phyloP scores from a whole-genome alignment of 2,329 filamentous ascomycete species.

The Bipolaris victoriae region DNA sequence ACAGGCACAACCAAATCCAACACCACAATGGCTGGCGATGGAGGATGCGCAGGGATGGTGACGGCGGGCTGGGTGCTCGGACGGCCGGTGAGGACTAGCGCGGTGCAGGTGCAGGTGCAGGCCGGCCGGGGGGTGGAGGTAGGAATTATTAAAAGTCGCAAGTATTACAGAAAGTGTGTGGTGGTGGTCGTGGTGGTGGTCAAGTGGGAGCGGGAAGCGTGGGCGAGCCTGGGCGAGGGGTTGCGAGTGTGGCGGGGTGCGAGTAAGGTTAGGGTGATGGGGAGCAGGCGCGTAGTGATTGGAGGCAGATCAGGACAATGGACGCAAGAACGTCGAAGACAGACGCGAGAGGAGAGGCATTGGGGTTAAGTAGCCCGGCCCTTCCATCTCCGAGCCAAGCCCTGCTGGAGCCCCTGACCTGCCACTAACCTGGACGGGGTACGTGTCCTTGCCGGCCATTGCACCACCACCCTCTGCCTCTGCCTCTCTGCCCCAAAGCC shows the following conservation, averaged over 20 bases:
- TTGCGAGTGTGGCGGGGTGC: constrained; percentile 24
- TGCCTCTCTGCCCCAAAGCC: background rate
- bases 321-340: constrained; percentile 25
- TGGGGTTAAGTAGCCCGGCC: constrained; percentile 29
- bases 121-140: constrained; percentile 23
- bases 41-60: constrained; percentile 29
- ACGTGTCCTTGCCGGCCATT: constrained; percentile 22
- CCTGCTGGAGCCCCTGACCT: constrained; percentile 37
- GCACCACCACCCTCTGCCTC: constrained; percentile 6
- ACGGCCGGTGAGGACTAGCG: constrained; percentile 27
- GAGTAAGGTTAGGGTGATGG: constrained; percentile 21
- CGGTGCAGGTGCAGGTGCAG: constrained; percentile 27
- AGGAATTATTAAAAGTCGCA: constrained; percentile 4
- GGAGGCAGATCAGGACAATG: constrained; percentile 42
- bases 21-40: constrained; percentile 27
- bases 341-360: constrained; percentile 27
- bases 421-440: constrained; percentile 25
- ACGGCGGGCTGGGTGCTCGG: constrained; percentile 24
- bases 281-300: constrained; percentile 38
- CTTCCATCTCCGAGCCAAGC: constrained; percentile 30
- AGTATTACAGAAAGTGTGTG: background rate
- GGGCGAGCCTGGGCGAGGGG: constrained; percentile 6
- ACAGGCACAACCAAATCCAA: constrained; percentile 15
- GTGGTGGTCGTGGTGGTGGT: constrained; percentile 10
- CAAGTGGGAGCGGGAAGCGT: background rate